Evolutionary conservation across 106 monocot genomes (phyloP).

Genomic region (Acanthochlamys bracteata): DNA sequence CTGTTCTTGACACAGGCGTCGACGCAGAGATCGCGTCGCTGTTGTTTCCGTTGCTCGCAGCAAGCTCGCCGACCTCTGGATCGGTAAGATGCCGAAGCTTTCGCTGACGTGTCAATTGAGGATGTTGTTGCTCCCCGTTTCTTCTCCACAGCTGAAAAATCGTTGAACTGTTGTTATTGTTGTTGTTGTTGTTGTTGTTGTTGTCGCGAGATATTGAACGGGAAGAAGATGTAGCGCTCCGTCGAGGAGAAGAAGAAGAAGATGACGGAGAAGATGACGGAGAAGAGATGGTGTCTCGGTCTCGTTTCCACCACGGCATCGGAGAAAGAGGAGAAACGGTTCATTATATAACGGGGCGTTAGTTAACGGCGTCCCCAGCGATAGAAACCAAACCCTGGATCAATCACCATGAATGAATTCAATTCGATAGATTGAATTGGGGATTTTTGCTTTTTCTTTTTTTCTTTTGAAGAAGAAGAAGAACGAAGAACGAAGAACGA

Average conservation of each 20-base stretch:
- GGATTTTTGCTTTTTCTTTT: no score
- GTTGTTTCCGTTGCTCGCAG: not conserved
- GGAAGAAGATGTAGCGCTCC: not conserved
- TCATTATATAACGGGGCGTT: no score
- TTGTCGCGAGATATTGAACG: constrained; percentile 5
- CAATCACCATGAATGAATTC: no score
- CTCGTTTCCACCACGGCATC: not conserved
- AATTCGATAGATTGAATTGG: no score
- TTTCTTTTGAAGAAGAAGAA: no score
- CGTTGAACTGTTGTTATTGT: not conserved
- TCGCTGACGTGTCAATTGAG: constrained; percentile 30
- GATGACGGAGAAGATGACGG: not conserved
- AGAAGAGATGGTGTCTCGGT: not conserved
- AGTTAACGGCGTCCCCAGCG: not conserved
- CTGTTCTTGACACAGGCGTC: constrained; percentile 21
- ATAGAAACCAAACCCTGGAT: not conserved
- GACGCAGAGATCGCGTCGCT: not conserved
- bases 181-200: not conserved
- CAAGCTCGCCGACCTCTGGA: constrained; percentile 7
- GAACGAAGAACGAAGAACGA: no score
- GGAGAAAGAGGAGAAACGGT: constrained; percentile 1
- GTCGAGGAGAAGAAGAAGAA: constrained; percentile 14
- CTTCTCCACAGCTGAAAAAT: constrained; percentile 1
- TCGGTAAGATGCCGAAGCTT: constrained; percentile 31
- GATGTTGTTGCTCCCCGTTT: constrained; percentile 2